Base-by-base conservation (phyloP, 2,329 filamentous ascomycete species). In the Aureobasidium melanogenum region DNA sequence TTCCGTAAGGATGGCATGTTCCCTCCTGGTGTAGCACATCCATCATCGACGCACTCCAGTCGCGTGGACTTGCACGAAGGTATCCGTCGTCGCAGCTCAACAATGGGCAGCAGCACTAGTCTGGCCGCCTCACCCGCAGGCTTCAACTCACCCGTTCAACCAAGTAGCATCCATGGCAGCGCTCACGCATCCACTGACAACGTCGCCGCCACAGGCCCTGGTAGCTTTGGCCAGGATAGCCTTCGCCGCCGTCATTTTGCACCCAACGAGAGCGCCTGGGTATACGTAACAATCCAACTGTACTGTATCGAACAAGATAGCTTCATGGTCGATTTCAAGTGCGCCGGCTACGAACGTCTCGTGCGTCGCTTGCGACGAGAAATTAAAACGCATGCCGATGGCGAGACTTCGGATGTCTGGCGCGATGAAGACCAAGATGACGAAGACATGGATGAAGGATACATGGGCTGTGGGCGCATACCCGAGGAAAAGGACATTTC, bases 291-390 rank as follows among this genome's bases (percentile, higher is more conserved):
- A 66, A 97, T 99, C 65, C 94, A 97, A 73, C 87, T 97, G 56
- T 97, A 97, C 75, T 88, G 91, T 71, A 91, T 97, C 79, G 93
- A 97, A 73, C 85, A 86, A 62, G 88, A 89, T 60, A 93, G 94
- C 66, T 97, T 93, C 74, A 87, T 99, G 64, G 94, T 99, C 52
- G 94, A 99, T 73, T 99, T 99, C 80, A 97, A 97, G 73, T 97
- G 93, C 73, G 92, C 94, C 15, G 94, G 94, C 22, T 99, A 99
- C 75, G 94, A 99, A 77, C 90, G 94, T 60, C 87, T 93, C 52
- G 84, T 87, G 3, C 68, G 70, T 10, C 72, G 74, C 5, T 70
- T 79, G 50, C 72, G 75, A 8, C 65, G 67, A 28, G 70, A 73
- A 47, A 67, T 72, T 39, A 70, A 48, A 44, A 65, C 57, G 28